These are phyloP conservation scores for Ustilago shanxiensis DNA, from an alignment of 1,284 basidiomycete genomes.

Conservation along the genomic window DNA sequence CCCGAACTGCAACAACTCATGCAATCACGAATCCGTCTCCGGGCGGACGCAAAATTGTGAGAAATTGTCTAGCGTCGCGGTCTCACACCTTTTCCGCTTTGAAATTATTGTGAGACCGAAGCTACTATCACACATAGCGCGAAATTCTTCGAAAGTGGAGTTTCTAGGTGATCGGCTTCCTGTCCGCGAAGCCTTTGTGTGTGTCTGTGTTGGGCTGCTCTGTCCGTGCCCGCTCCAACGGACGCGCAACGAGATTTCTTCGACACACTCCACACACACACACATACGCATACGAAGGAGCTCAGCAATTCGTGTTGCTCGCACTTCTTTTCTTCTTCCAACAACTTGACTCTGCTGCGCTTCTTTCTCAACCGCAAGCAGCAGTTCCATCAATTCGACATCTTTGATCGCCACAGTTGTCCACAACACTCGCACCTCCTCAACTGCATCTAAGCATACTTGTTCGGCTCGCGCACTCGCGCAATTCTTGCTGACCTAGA, in stretches of 20 bases:
- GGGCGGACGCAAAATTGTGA: not conserved
- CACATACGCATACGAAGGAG: too few relatives aligned
- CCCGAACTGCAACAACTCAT: too few relatives aligned
- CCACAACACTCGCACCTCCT: not conserved
- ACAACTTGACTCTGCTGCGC: conserved; percentile 2
- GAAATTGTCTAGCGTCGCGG: not conserved
- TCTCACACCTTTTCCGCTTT: too few relatives aligned
- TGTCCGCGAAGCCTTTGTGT: conserved; percentile 16
- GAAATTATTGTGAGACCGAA: not conserved
- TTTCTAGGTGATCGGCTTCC: conserved; percentile 38
- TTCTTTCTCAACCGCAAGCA: not conserved
- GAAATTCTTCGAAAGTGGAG: conserved; percentile 30
- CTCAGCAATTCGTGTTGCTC: conserved; percentile 36
- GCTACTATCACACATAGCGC: not conserved
- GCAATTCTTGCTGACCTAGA: not conserved
- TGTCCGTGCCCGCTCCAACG: conserved; percentile 12
- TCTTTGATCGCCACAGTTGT: not conserved
- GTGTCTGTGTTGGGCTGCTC: not conserved
- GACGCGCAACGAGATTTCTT: conserved; percentile 50
- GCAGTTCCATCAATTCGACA: not conserved
- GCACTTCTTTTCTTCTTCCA: not conserved
- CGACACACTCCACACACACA: conserved; percentile 26
- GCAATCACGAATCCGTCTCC: too few relatives aligned
- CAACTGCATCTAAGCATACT: not conserved
- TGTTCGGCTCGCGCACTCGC: conserved; percentile 3